Evolutionary conservation across 1,139 yeast species (phyloP).

Genomic region (Yamadazyma siamensis): DNA sequence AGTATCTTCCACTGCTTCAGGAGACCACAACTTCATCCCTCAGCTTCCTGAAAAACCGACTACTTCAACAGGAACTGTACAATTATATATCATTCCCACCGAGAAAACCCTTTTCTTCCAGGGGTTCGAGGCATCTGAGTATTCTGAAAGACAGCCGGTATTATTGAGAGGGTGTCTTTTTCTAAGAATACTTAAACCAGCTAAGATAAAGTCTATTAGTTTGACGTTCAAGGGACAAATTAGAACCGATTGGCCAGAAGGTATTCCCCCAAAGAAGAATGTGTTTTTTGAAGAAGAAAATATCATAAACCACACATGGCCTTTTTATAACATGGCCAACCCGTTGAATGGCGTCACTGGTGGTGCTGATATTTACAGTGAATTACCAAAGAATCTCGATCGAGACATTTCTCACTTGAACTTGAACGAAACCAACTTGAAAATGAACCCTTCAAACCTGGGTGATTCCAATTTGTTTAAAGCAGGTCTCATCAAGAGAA

Average conservation of each 20-base stretch:
- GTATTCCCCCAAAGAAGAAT: constrained; percentile 84
- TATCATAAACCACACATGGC: constrained; percentile 84
- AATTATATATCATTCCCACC: constrained; percentile 60
- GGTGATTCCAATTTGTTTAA: constrained; percentile 16
- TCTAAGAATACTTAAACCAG: constrained; percentile 67
- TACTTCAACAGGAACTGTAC: constrained; percentile 46
- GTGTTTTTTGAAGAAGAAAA: constrained; percentile 64
- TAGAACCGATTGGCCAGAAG: constrained; percentile 98
- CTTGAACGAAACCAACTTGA: constrained; percentile 22
- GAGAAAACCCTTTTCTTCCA: constrained; percentile 79
- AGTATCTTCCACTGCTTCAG: constrained; percentile 10
- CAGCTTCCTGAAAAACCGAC: constrained; percentile 49
- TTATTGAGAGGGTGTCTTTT: constrained; percentile 79
- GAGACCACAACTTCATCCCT: constrained; percentile 24
- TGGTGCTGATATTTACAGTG: constrained; percentile 53
- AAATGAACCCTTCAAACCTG: neutral
- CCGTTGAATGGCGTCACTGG: constrained; percentile 36
- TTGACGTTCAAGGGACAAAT: constrained; percentile 69
- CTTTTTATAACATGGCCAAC: constrained; percentile 61
- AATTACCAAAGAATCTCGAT: constrained; percentile 22
- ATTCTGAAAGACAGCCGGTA: constrained; percentile 71
- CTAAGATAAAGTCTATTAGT: constrained; percentile 67
- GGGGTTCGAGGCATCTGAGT: constrained; percentile 72
- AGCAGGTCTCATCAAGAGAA: constrained; percentile 32
- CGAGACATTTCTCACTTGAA: constrained; percentile 33